Base-by-base conservation (phyloP, 306 rosid genomes). In the Castanea crenata region DNA sequence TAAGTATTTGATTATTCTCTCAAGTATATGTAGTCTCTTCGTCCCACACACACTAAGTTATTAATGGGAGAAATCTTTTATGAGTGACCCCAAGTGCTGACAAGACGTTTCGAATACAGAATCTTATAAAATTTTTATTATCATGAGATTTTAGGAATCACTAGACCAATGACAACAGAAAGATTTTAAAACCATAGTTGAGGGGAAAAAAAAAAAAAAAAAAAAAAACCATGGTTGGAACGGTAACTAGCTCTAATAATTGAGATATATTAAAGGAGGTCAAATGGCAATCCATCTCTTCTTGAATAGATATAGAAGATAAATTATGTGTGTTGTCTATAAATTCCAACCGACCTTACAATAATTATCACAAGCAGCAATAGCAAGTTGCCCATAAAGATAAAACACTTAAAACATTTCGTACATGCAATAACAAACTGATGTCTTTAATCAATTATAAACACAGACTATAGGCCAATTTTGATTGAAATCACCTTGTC, bases 231-330 rank as follows among this genome's bases (percentile, higher is more conserved):
- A 35, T 73, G 41, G 57, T 79, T 18, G 55, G 55, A 34, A 55
- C 27, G 34, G 63, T 69, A 23, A 55, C 16, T 21, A 41, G 27
- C 29, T 21, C 56, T 46, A 76, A 82, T 82, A 63, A 82, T 82
- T 76, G 74, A 25, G 69, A 62, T 68, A 62, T 69, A 64, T 12
- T 59, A 25, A 76, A 75, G 61, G 49, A 49, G 63, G 16, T 70
- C 51, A 76, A 61, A 63, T 76, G 67, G 58, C 44, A 64, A 64
- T 64, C 46, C 44, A 64, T 64, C 12, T 3, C 46, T 32, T 38
- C 70, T 31, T 27, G 38, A 14, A 27, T 62, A 27, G 29, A 14
- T 13, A 34, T 13, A 64, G 70, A 64, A 64, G 70, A 64, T 15
- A 64, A 41, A 21, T 16, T 15, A 64, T 29, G 41, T 32, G 41